Evolutionary conservation across 306 rosid genomes (phyloP).

Genomic region (Vigna angularis): DNA sequence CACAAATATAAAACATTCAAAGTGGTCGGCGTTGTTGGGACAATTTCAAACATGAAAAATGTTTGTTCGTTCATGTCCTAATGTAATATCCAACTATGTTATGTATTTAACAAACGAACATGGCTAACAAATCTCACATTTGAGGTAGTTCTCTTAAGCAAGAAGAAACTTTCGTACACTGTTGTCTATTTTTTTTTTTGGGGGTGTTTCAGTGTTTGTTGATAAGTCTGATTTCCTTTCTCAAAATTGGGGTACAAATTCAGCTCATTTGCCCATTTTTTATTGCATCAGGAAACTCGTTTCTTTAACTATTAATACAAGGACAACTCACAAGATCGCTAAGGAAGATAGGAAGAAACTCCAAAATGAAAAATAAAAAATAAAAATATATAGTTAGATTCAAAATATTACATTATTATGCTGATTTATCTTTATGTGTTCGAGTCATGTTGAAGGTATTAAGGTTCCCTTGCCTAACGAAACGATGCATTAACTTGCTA

Average conservation of each 20-base stretch:
- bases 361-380: not conserved
- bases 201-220: not conserved
- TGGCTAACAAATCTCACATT: not conserved
- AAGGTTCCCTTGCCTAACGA: not conserved
- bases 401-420: not conserved
- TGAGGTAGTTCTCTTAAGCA: not conserved
- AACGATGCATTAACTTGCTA: no score
- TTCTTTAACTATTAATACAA: not conserved
- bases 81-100: not conserved
- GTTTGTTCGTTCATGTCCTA: conserved; percentile 15
- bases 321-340: not conserved
- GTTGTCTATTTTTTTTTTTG: not conserved
- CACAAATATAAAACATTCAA: conserved; percentile 19
- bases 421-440: no score
- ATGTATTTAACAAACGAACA: not conserved
- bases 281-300: not conserved
- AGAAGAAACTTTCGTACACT: not conserved
- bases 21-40: conserved; percentile 39
- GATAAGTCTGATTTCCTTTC: not conserved
- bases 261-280: conserved; percentile 11
- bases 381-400: not conserved
- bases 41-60: conserved; percentile 35
- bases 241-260: not conserved
- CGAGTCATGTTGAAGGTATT: not conserved
- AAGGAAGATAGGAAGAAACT: not conserved